Evolutionary conservation across 1,284 basidiomycete species (phyloP), one percentile per base, ranked within the genome.

Genomic region (Puccinia coronata): DNA sequence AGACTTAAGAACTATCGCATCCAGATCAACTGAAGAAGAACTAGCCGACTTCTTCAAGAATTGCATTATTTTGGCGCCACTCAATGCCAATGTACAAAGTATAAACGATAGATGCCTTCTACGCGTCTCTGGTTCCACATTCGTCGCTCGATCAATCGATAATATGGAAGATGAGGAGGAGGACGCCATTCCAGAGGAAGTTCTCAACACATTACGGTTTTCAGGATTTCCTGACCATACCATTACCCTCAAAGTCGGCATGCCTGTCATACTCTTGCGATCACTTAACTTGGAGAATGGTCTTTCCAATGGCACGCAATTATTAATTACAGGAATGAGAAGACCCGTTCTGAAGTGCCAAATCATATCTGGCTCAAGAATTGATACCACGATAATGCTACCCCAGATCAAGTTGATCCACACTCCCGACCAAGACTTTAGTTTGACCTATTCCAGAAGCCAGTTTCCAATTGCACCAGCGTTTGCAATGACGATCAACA

Each of bases 381-480:
- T 23, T 1, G 70, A 47, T 6, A 36, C 34, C 2, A 34, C 28
- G 20, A 20, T 72, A 3, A 18, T 23, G 4, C 3, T 72, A 8
- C 70, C 70, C 0, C 49, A 72, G 36, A 51, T 72, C 25, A 72
- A 31, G 20, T 20, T 51, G 4, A 72, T 47, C 8, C 70, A 72
- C 34, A 20, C 11, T 14, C 18, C 51, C 5, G 51, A 53, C 70
- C 3, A 31, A 41, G 20, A 23, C 20, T 51, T 49, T 31, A 47
- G 25, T 20, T n/a, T 31, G 0, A 49, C 70, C 0, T 72, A 51
- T 51, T 51, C 39, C 0, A 2, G 70, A 6, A 11, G 23, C 9
- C 70, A 72, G 34, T 72, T 72, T 51, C 70, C 70, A 1, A 36
- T 72, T 9, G 43, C 47, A 5, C 12, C 47, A 23, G 70, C 70